Evolutionary conservation across 306 rosid species (phyloP).

Genomic region (Castanospermum australe): DNA sequence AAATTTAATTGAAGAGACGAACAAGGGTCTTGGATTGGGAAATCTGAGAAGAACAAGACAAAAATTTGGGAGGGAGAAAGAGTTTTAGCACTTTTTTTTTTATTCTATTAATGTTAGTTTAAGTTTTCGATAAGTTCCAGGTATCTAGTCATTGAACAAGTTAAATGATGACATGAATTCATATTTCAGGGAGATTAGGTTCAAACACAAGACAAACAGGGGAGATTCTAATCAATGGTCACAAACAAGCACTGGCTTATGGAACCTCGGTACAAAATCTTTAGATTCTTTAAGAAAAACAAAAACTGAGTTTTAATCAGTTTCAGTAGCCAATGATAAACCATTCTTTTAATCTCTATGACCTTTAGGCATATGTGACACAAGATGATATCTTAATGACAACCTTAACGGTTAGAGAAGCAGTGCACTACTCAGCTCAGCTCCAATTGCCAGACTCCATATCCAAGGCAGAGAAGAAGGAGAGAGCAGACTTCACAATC

Average conservation of each 20-base stretch:
- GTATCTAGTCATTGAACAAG: background rate
- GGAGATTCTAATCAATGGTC: constrained; percentile 35
- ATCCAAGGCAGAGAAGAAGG: constrained; percentile 42
- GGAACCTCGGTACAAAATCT: constrained; percentile 39
- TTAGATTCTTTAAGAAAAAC: background rate
- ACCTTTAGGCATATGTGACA: constrained; percentile 39
- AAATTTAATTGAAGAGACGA: too few relatives aligned
- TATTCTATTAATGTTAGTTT: too few relatives aligned
- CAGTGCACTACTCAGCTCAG: constrained; percentile 50
- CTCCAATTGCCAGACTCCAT: constrained; percentile 47
- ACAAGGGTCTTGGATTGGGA: too few relatives aligned
- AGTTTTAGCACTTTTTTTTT: background rate
- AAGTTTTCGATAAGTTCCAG: background rate
- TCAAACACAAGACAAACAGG: constrained; percentile 37
- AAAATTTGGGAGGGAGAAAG: background rate
- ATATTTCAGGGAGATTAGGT: constrained; percentile 36
- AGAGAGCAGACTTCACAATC: constrained; percentile 43
- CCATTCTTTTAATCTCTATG: background rate
- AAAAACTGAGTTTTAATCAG: background rate
- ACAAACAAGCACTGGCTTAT: constrained; percentile 33
- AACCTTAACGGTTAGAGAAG: constrained; percentile 49
- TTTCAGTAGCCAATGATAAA: background rate
- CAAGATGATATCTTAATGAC: constrained; percentile 45
- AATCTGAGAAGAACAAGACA: too few relatives aligned
- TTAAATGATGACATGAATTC: background rate